These are phyloP conservation scores for Calonectria fujianensis DNA, from an alignment of 2,329 filamentous ascomycete species.

Conservation along the genomic window DNA sequence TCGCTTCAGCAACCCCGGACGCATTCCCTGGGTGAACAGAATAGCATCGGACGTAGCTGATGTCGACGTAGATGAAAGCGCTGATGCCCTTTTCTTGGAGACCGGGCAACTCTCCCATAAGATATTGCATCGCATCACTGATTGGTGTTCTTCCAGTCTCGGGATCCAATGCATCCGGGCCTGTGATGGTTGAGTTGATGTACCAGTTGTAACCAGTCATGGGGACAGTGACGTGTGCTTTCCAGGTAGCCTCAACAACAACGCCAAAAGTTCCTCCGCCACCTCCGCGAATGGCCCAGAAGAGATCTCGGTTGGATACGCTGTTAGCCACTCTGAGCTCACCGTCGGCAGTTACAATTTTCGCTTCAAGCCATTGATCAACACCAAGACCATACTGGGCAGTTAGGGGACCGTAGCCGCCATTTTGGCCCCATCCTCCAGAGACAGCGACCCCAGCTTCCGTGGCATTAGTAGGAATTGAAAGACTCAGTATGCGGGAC, in stretches of 20 bases:
- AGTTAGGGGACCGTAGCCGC: constrained; percentile 13
- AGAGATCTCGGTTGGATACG: background rate
- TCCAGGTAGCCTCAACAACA: constrained; percentile 28
- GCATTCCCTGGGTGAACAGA: constrained; percentile 1
- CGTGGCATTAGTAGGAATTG: background rate
- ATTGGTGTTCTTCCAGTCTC: background rate
- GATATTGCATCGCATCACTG: constrained; percentile 8
- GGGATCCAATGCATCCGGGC: background rate
- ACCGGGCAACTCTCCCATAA: background rate
- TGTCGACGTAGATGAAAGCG: constrained; percentile 15
- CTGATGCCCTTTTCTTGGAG: constrained; percentile 10
- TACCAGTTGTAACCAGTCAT: constrained; percentile 32
- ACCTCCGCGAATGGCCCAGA: constrained; percentile 13
- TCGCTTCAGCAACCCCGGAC: background rate
- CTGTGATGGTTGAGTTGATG: constrained; percentile 27
- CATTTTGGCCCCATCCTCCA: constrained; percentile 14
- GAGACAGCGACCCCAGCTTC: background rate
- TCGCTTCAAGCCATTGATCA: constrained; percentile 8
- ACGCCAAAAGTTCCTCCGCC: constrained; percentile 17
- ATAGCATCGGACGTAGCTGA: constrained; percentile 14
- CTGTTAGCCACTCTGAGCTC: constrained; percentile 2
- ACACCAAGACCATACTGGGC: constrained; percentile 1
- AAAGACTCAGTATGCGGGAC: background rate
- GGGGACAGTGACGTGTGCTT: constrained; percentile 17
- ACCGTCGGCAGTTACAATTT: constrained; percentile 8